phyloP scores from a whole-genome alignment of 1,284 basidiomycete genomes.

The Melanopsichium pennsylvanicum region DNA sequence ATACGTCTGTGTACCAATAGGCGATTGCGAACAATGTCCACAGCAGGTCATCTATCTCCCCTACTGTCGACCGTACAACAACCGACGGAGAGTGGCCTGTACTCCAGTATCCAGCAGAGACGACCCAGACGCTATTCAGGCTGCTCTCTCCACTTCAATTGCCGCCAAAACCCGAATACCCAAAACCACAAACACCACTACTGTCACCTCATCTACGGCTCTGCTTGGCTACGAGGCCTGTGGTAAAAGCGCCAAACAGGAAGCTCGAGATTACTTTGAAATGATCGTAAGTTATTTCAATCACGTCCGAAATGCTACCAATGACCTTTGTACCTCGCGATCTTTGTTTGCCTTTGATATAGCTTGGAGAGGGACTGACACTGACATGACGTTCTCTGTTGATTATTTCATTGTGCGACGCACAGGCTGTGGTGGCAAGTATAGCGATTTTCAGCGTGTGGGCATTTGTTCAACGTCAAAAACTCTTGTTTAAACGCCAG shows the following conservation, averaged over 20 bases:
- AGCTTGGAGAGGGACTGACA: too few species aligned
- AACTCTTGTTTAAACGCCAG: slow-evolving; percentile 27
- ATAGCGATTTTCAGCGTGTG: slow-evolving; percentile 28
- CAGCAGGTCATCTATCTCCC: slow-evolving; percentile 42
- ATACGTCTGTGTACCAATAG: slow-evolving; percentile 33
- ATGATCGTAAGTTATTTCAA: slow-evolving; percentile 27
- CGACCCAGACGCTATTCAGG: slow-evolving; percentile 3
- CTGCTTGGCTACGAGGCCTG: slow-evolving; percentile 41
- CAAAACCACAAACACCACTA: too few species aligned
- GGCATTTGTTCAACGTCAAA: slow-evolving; percentile 37
- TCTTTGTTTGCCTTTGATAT: too few species aligned
- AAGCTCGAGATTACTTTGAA: slow-evolving; percentile 44
- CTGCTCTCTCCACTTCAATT: slow-evolving; percentile 1
- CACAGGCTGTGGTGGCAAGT: slow-evolving; percentile 16
- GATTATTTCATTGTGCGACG: background rate
- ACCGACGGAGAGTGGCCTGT: slow-evolving; percentile 46
- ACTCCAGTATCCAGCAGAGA: background rate
- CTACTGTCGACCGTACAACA: slow-evolving; percentile 58
- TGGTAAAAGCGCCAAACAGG: slow-evolving; percentile 38
- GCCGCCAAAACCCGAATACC: background rate
- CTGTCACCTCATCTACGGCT: background rate
- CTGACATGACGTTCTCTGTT: too few species aligned
- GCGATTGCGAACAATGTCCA: slow-evolving; percentile 43
- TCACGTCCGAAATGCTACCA: background rate
- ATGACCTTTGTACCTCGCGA: background rate